phyloP scores from a whole-genome alignment of 306 rosid species.

The Quercus gilva region DNA sequence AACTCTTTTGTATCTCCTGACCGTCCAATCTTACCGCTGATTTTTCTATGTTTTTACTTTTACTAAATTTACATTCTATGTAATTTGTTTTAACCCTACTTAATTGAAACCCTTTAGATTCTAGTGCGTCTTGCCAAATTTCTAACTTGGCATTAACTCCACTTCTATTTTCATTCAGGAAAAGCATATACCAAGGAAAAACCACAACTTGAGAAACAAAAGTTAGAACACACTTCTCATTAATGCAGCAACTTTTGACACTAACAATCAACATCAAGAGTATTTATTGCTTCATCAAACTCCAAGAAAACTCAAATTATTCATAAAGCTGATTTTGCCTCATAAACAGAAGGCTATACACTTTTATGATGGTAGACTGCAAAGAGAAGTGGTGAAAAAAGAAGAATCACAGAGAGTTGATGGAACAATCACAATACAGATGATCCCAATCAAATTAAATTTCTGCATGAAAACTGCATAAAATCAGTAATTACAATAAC shows the following conservation, averaged over 20 bases:
- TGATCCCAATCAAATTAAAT: neutral
- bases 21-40: too few relatives aligned
- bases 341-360: neutral
- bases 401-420: too few relatives aligned
- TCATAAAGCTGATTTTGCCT: neutral
- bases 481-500: neutral
- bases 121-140: too few relatives aligned
- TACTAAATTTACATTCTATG: too few relatives aligned
- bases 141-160: too few relatives aligned
- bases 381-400: neutral
- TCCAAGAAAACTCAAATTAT: neutral
- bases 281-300: neutral
- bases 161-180: too few relatives aligned
- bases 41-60: too few relatives aligned
- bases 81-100: too few relatives aligned
- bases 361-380: neutral
- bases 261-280: neutral
- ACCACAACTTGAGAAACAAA: neutral
- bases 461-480: neutral
- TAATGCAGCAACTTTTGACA: neutral
- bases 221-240: neutral
- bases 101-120: too few relatives aligned
- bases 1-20: too few relatives aligned
- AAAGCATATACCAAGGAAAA: neutral
- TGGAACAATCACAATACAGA: too few relatives aligned